phyloP scores from a whole-genome alignment of 495 filamentous ascomycete species.

The Aspergillus sclerotiicarbonarius region DNA sequence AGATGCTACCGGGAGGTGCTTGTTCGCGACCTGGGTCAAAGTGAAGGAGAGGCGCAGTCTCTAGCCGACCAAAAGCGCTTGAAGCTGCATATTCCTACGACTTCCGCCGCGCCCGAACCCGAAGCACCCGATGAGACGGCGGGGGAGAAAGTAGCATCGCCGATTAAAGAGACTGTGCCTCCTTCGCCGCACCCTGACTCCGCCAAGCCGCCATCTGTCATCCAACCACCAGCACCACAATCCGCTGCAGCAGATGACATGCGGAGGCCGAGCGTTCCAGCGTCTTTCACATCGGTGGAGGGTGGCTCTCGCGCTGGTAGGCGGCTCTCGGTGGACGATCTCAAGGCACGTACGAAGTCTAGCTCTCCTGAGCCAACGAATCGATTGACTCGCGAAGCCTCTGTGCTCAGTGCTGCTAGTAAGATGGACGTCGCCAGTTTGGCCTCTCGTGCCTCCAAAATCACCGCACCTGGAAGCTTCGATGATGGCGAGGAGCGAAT shows the following conservation, averaged over 20 bases:
- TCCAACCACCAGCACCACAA: conserved; percentile 17
- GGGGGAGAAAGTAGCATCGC: conserved; percentile 15
- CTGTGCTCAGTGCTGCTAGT: conserved; percentile 38
- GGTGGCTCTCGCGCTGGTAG: conserved; percentile 26
- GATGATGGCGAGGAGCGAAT: conserved; percentile 52
- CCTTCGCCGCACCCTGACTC: conserved; percentile 4
- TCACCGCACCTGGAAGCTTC: conserved; percentile 36
- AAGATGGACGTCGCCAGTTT: conserved; percentile 39
- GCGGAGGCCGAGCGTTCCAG: conserved; percentile 38
- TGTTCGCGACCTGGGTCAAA: conserved; percentile 78
- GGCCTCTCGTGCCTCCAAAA: conserved; percentile 36
- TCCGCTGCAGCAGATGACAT: conserved; percentile 23
- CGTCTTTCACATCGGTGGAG: conserved; percentile 34
- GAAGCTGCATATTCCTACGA: conserved; percentile 20
- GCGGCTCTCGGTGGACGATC: conserved; percentile 27
- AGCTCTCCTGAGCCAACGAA: conserved; percentile 23
- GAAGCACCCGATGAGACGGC: not conserved
- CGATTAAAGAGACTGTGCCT: conserved; percentile 10
- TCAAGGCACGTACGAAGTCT: conserved; percentile 31
- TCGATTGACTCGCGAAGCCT: conserved; percentile 38
- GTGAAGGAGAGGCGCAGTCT: conserved; percentile 34
- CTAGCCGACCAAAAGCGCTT: conserved; percentile 21
- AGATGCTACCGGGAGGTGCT: conserved; percentile 90
- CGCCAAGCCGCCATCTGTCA: conserved; percentile 11
- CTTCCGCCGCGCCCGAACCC: not conserved